Base-by-base conservation (phyloP, 2,329 filamentous ascomycete species). In the Boeremia lycopersici region DNA sequence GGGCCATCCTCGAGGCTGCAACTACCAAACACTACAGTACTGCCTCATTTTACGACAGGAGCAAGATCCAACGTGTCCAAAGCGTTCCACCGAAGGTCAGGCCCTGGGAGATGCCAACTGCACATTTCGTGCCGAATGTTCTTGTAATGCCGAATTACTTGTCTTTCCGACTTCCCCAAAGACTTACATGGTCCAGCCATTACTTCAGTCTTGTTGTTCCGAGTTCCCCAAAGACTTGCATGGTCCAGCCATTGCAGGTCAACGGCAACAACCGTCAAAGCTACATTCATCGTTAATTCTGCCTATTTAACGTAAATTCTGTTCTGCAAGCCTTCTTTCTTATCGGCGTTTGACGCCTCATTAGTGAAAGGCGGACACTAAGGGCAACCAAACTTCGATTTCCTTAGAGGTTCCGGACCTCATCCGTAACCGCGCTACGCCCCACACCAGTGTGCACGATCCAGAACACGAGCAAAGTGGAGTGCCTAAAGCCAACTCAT, bases 351-450 rank as follows among this genome's bases (percentile, higher is more conserved):
- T 50, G 35, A 36, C 26, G 23, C 42, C 35, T 17, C 19, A 28
- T 11, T 46, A 49, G 41, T 23, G 38, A 25, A 11, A 45, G 13
- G 46, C 31, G 46, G 41, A 49, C 41, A 23, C 46, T 49, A 55
- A 49, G 41, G 45, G 36, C 36, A 34, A 42, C 41, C 46, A 46
- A 55, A 49, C 29, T 46, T 41, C 15, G 29, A 25, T 12, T 19
- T 25, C 34, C 23, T 17, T 25, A 41, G n/a, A 35, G 15, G 30
- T 29, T n/a, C 41, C 41, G 42, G 28, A 47, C 41, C 42, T 42
- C 36, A 31, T 47, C 17, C 19, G 19, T 23, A 34, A 35, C n/a
- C 19, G 28, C 42, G 46, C 46, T 46, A 54, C 34, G 50, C 50
- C 43, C 19, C 48, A 31, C 40, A 45, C 41, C 11, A 19, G 11